Evolutionary conservation across 768 basidiomycete genomes (phyloP).

Genomic region (Leccinum imitatum): DNA sequence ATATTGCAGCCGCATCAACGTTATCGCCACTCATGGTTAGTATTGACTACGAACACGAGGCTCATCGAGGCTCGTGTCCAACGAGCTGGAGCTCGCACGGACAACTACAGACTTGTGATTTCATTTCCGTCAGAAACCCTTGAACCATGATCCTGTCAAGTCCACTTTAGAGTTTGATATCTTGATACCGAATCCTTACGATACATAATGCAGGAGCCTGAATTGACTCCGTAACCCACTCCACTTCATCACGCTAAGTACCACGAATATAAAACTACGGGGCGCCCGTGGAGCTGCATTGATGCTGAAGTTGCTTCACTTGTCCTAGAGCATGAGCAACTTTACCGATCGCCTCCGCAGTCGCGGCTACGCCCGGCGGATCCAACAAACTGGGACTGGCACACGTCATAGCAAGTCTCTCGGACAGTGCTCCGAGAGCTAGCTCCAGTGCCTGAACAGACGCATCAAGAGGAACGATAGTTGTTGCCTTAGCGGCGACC

Average conservation of each 20-base stretch:
- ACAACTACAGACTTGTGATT: neutral
- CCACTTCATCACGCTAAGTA: conserved; percentile 13
- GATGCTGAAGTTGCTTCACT: conserved; percentile 56
- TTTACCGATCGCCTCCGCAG: conserved; percentile 70
- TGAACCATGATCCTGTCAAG: neutral
- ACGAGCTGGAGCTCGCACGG: neutral
- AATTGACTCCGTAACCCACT: conserved; percentile 2
- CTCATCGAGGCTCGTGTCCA: neutral
- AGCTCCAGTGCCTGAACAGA: conserved; percentile 51
- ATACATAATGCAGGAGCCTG: neutral
- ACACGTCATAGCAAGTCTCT: conserved; percentile 48
- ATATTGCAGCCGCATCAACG: neutral
- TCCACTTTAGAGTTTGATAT: neutral
- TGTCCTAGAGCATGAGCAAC: conserved; percentile 60
- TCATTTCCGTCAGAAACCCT: neutral
- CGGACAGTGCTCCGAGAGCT: conserved; percentile 51
- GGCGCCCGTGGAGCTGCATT: conserved; percentile 12
- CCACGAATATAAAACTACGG: conserved; percentile 1
- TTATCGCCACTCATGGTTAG: neutral
- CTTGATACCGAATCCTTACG: neutral
- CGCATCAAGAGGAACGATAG: conserved; percentile 19
- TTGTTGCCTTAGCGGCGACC: conserved; percentile 16
- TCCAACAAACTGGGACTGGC: conserved; percentile 41
- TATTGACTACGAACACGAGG: conserved; percentile 13
- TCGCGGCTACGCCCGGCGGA: conserved; percentile 47